Base-by-base conservation (phyloP, 1,284 basidiomycete species). In the Ustilago curta region DNA sequence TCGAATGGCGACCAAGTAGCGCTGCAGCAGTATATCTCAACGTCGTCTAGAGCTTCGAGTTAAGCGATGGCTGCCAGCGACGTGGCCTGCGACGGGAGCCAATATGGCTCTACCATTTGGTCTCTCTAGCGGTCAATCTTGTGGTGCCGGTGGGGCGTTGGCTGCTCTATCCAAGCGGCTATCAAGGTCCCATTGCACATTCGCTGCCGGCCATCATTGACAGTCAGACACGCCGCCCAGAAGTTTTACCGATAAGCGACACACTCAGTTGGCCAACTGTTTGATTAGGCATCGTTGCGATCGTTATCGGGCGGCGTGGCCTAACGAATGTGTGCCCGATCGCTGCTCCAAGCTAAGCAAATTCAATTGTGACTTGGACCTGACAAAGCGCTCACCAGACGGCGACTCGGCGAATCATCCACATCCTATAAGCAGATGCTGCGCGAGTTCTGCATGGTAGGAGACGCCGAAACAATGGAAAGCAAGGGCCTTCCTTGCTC, bases 61-160 rank as follows among this genome's bases (percentile, higher is more conserved):
- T 5, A 64, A 69, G 21, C 61, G 73, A 1, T 59, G 48, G 42
- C 47, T 76, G 31, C 64, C 74, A 4, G 52, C 69, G 11, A 43
- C 55, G 31, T 64, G 49, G 29, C 70, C 70, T 16, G 74, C 70
- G 49, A 64, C 59, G 12, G 54, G 58, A 32, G 57, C 53, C 39
- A 65, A 65, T 58, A 70, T 61, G 68, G 65, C 65, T n/a, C 50
- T 70, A 70, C 29, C 61, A 62, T 1, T 65, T 49, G 16, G 68
- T 59, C 8, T 59, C 65, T n/a, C 18, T 65, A 23, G 51, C 62
- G 12, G 45, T 31, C 23, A 54, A 50, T 45, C 62, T 69, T 21
- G 27, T 61, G 8, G 19, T 69, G 14, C 55, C 66, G 16, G 39
- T 29, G 14, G 42, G 61, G 2, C 53, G 54, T 39, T 68, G 59